phyloP scores from a whole-genome alignment of 495 filamentous ascomycete genomes.

The Penicillium silybi region DNA sequence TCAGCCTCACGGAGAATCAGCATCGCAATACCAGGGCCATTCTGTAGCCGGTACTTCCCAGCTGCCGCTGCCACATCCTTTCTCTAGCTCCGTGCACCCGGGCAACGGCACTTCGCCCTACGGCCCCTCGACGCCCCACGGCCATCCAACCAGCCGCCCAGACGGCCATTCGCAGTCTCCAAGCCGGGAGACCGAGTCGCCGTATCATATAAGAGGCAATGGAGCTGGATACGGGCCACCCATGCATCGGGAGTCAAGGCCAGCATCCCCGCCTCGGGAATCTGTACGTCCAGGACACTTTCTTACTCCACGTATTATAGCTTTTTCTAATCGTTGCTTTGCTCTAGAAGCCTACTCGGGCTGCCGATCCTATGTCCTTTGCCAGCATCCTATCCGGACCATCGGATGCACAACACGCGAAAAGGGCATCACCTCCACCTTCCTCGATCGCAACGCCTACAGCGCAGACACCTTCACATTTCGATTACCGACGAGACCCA shows the following conservation, averaged over 20 bases:
- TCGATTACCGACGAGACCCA: slow-evolving; percentile 19
- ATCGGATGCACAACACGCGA: slow-evolving; percentile 54
- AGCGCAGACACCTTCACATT: slow-evolving; percentile 13
- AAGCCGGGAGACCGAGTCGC: slow-evolving; percentile 36
- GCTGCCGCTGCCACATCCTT: slow-evolving; percentile 38
- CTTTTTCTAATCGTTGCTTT: slow-evolving; percentile 1
- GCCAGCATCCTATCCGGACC: slow-evolving; percentile 81
- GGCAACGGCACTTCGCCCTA: slow-evolving; percentile 42
- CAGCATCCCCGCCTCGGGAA: slow-evolving; percentile 40
- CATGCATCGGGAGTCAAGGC: slow-evolving; percentile 29
- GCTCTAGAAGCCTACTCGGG: slow-evolving; percentile 58
- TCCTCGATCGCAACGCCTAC: slow-evolving; percentile 20
- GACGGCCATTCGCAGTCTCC: slow-evolving; percentile 45
- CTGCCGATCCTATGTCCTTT: slow-evolving; percentile 84
- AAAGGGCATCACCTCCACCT: slow-evolving; percentile 34
- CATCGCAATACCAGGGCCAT: slow-evolving; percentile 44
- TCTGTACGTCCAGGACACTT: slow-evolving; percentile 22
- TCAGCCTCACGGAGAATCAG: slow-evolving; percentile 39
- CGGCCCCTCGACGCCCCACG: slow-evolving; percentile 39
- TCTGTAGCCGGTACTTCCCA: slow-evolving; percentile 30
- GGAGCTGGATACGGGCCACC: slow-evolving; percentile 26
- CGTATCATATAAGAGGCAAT: slow-evolving; percentile 34
- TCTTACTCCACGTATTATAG: not conserved
- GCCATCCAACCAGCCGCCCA: slow-evolving; percentile 41
- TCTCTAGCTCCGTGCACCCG: slow-evolving; percentile 38